Evolutionary conservation across 768 basidiomycete species (phyloP).

Genomic region (Trametes punicea): DNA sequence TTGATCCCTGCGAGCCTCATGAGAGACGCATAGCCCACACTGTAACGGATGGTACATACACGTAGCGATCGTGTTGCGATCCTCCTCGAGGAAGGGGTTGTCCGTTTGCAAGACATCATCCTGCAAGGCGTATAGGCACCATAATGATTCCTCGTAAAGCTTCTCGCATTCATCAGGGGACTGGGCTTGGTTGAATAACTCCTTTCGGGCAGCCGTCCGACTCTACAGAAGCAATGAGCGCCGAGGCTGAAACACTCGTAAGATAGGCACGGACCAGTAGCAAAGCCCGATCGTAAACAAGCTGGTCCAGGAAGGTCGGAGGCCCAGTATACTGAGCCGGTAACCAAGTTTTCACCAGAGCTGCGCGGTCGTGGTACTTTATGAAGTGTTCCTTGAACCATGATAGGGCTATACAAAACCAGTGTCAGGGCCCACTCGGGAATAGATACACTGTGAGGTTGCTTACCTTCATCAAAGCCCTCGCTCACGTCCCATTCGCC

Average conservation of each 20-base stretch:
- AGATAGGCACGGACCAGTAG: constrained; percentile 58
- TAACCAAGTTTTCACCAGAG: constrained; percentile 84
- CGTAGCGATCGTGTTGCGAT: constrained; percentile 71
- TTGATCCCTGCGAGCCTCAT: constrained; percentile 61
- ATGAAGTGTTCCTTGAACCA: constrained; percentile 96
- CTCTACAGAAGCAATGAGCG: constrained; percentile 50
- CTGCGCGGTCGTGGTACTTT: constrained; percentile 90
- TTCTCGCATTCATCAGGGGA: constrained; percentile 85
- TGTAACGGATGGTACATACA: constrained; percentile 46
- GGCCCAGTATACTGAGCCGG: constrained; percentile 80
- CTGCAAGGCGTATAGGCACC: constrained; percentile 89
- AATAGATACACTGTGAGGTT: constrained; percentile 11
- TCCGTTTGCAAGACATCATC: constrained; percentile 82
- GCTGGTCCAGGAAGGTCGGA: constrained; percentile 81
- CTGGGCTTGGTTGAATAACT: constrained; percentile 75
- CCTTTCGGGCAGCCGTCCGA: constrained; percentile 87
- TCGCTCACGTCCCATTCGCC: constrained; percentile 74
- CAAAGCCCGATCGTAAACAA: constrained; percentile 91
- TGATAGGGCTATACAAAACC: constrained; percentile 50
- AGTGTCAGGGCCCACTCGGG: background rate
- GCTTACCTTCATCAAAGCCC: constrained; percentile 73
- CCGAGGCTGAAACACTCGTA: background rate
- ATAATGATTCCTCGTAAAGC: constrained; percentile 91
- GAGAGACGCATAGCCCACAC: constrained; percentile 2
- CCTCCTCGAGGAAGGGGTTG: constrained; percentile 84